Evolutionary conservation across 2,329 filamentous ascomycete species (phyloP).

Genomic region (Scopulariopsis brevicaulis): DNA sequence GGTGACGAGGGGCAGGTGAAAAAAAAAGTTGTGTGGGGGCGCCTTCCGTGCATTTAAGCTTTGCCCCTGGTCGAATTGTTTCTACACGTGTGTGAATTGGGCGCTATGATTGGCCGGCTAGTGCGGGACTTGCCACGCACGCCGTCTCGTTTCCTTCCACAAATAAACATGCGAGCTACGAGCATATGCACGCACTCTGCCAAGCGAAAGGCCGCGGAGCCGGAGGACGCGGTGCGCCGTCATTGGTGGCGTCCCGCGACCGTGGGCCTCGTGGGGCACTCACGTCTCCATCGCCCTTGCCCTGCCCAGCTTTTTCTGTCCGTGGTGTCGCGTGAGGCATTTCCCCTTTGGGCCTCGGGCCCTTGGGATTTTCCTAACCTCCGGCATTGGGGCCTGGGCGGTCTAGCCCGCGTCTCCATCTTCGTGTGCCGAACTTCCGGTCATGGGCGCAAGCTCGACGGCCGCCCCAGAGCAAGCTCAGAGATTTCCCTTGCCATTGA

Average conservation of each 20-base stretch:
- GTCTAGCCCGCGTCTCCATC: neutral
- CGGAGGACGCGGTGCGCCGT: neutral
- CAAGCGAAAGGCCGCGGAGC: neutral
- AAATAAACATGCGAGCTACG: neutral
- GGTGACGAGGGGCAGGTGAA: neutral
- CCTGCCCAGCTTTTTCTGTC: no score
- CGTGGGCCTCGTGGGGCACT: no score
- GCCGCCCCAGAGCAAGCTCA: neutral
- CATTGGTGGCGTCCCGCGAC: no score
- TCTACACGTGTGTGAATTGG: neutral
- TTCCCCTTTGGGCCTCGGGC: neutral
- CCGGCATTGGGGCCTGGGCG: no score
- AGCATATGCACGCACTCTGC: neutral
- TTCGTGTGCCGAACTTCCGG: neutral
- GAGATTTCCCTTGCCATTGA: neutral
- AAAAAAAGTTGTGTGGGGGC: neutral
- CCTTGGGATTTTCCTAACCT: neutral
- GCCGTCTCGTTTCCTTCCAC: neutral
- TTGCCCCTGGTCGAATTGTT: neutral
- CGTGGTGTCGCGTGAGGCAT: neutral
- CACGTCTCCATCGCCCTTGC: no score
- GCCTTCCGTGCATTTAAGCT: neutral
- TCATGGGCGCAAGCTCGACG: neutral
- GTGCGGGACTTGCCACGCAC: neutral
- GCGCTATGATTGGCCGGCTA: neutral